These are phyloP conservation scores for Leccinum fallax DNA, from an alignment of 1,284 basidiomycete genomes.

Conservation along the genomic window DNA sequence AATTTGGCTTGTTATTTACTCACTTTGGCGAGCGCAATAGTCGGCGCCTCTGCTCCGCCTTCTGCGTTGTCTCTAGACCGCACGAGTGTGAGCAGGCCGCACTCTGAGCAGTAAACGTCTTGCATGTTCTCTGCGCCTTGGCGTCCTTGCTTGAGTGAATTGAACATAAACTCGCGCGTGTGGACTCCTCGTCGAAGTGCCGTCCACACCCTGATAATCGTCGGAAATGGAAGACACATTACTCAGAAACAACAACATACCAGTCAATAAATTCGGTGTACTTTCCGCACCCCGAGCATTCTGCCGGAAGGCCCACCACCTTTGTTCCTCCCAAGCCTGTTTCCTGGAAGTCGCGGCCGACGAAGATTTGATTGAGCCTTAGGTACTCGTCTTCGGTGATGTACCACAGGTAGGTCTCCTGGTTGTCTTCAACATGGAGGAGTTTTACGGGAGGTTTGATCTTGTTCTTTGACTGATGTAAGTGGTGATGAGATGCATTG, in stretches of 20 bases:
- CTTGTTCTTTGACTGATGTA: slow-evolving; percentile 1
- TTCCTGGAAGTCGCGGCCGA: slow-evolving; percentile 21
- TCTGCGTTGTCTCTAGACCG: too few relatives aligned
- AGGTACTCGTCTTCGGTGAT: slow-evolving; percentile 25
- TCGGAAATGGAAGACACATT: neutral
- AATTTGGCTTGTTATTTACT: neutral
- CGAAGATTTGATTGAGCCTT: slow-evolving; percentile 18
- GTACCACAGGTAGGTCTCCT: slow-evolving; percentile 15
- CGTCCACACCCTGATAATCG: slow-evolving; percentile 19
- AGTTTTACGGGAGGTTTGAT: slow-evolving; percentile 14
- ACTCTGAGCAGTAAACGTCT: too few relatives aligned
- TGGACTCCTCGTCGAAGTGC: slow-evolving; percentile 22
- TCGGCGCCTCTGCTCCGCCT: slow-evolving; percentile 3
- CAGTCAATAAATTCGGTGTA: slow-evolving; percentile 24
- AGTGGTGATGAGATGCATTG: neutral
- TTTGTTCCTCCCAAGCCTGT: slow-evolving; percentile 19
- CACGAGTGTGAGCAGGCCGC: too few relatives aligned
- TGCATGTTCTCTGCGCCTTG: slow-evolving; percentile 15
- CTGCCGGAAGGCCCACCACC: slow-evolving; percentile 13
- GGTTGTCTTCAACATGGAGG: neutral
- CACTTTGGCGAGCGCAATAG: slow-evolving; percentile 14
- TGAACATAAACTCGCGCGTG: slow-evolving; percentile 25
- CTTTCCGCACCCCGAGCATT: slow-evolving; percentile 18
- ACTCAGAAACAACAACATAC: slow-evolving; percentile 1
- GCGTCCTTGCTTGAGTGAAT: slow-evolving; percentile 17